A percentile compares a stretch with the other conserved stretches of the same genome.
Evolutionary conservation across 2,329 filamentous ascomycete genomes (phyloP).

Genomic region (Fusarium vanettenii): DNA sequence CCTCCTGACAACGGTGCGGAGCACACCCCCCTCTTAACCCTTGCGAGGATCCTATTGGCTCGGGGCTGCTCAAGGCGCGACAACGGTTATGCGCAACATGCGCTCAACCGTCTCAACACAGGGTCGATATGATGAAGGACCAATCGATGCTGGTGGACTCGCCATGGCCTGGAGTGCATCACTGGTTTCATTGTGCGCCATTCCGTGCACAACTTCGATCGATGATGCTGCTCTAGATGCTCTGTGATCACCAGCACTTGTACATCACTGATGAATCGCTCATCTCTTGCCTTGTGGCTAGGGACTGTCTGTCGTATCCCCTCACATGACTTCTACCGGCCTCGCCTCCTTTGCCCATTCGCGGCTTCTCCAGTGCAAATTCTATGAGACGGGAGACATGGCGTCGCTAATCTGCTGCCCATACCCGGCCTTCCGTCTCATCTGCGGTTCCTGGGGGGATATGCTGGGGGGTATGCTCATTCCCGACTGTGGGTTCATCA

Average conservation of each 20-base stretch:
- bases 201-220: conserved; percentile 28
- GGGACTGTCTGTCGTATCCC: conserved; percentile 2
- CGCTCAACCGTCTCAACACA: conserved; percentile 61
- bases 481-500: background rate
- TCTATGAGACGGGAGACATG: conserved; percentile 4
- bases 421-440: background rate
- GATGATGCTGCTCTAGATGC: conserved; percentile 15
- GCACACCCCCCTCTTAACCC: conserved; percentile 45
- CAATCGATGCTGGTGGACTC: conserved; percentile 53
- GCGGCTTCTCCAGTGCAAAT: background rate
- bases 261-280: conserved; percentile 19
- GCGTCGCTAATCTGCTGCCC: conserved; percentile 2
- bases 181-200: conserved; percentile 22
- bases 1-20: conserved; percentile 21
- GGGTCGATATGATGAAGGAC: conserved; percentile 58
- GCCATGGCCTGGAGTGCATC: conserved; percentile 24
- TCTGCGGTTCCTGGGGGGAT: background rate
- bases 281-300: conserved; percentile 9
- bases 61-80: conserved; percentile 51
- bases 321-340: background rate
- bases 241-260: conserved; percentile 16
- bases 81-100: conserved; percentile 67
- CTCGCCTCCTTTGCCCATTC: conserved; percentile 6
- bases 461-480: background rate
- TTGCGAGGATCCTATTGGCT: conserved; percentile 52